A percentile compares a stretch with the other conserved stretches of the same genome.
These are phyloP conservation scores for Saturnispora dispora DNA, from an alignment of 805 yeast genomes.

Conservation along the genomic window DNA sequence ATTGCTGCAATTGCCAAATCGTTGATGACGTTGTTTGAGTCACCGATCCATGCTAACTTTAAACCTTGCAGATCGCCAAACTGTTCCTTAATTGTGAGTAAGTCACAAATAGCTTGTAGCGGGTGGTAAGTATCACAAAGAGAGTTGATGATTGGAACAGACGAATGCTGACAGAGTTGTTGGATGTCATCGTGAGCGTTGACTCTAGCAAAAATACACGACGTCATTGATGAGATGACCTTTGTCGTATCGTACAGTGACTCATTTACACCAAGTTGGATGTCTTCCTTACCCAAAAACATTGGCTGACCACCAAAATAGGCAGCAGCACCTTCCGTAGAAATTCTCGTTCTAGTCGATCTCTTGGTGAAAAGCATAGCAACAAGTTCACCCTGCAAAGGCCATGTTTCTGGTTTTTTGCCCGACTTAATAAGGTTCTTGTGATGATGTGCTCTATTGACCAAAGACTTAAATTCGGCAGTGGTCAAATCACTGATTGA, in stretches of 20 bases:
- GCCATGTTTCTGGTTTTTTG: constrained; percentile 32
- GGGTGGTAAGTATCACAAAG: constrained; percentile 93
- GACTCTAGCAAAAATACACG: constrained; percentile 96
- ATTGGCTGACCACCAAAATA: constrained; percentile 94
- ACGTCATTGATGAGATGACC: constrained; percentile 90
- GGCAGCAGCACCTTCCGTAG: constrained; percentile 88
- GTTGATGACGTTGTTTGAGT: constrained; percentile 90
- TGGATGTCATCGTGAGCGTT: constrained; percentile 74
- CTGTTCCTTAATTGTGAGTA: constrained; percentile 76
- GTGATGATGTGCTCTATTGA: constrained; percentile 61
- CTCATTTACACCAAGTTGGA: constrained; percentile 94
- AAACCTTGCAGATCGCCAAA: constrained; percentile 52
- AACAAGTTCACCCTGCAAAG: constrained; percentile 70
- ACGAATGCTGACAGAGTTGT: constrained; percentile 65
- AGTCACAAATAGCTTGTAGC: constrained; percentile 87
- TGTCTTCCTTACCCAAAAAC: constrained; percentile 94
- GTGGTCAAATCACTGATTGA: constrained; percentile 72
- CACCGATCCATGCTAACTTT: constrained; percentile 93
- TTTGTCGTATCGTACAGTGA: constrained; percentile 79
- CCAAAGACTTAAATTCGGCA: constrained; percentile 61
- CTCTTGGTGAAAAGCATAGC: constrained; percentile 84
- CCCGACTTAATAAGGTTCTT: constrained; percentile 55
- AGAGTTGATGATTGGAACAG: constrained; percentile 89
- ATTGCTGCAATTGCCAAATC: constrained; percentile 85
- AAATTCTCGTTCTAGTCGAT: constrained; percentile 90